A percentile compares a stretch with the other conserved stretches of the same genome.
Conservation (phyloP, 2,329 filamentous ascomycete species). For the Colletotrichum trifolii region DNA sequence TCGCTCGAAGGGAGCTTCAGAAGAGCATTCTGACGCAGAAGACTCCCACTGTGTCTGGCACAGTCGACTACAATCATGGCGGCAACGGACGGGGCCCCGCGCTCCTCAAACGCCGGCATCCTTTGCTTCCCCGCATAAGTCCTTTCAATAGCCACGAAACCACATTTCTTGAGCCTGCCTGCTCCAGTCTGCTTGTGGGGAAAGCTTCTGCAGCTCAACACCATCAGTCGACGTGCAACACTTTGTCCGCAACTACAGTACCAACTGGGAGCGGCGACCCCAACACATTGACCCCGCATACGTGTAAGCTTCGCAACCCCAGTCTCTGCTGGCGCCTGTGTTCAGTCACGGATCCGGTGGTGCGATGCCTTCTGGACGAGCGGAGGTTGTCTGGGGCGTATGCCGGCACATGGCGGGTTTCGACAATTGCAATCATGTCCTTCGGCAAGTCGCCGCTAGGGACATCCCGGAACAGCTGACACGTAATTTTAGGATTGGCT, state of each 20-base stretch:
- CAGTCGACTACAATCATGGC: constrained; percentile 14
- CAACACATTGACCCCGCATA: constrained; percentile 1
- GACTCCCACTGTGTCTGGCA: constrained; percentile 18
- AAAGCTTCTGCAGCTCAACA: constrained; percentile 23
- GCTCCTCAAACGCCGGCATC: constrained; percentile 29
- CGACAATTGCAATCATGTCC: background rate
- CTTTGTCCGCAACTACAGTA: background rate
- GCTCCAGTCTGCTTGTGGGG: constrained; percentile 14
- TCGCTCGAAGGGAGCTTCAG: constrained; percentile 36
- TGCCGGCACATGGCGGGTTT: constrained; percentile 5
- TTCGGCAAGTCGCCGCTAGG: constrained; percentile 10
- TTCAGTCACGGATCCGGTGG: constrained; percentile 16
- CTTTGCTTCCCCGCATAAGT: constrained; percentile 26
- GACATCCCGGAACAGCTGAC: constrained; percentile 12
- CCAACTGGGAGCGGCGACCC: background rate
- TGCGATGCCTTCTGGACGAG: constrained; percentile 32
- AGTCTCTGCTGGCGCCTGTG: constrained; percentile 15
- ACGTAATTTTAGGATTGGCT: background rate
- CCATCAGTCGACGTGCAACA: constrained; percentile 12
- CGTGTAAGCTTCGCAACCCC: background rate
- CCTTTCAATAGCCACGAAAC: constrained; percentile 20
- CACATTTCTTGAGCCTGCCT: background rate
- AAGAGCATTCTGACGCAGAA: constrained; percentile 19
- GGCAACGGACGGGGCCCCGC: constrained; percentile 25
- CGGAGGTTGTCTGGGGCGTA: constrained; percentile 16